A percentile compares a stretch with the other conserved stretches of the same genome.
Evolutionary conservation across 2,329 filamentous ascomycete species (phyloP).

Genomic region (Sporothrix mexicana): DNA sequence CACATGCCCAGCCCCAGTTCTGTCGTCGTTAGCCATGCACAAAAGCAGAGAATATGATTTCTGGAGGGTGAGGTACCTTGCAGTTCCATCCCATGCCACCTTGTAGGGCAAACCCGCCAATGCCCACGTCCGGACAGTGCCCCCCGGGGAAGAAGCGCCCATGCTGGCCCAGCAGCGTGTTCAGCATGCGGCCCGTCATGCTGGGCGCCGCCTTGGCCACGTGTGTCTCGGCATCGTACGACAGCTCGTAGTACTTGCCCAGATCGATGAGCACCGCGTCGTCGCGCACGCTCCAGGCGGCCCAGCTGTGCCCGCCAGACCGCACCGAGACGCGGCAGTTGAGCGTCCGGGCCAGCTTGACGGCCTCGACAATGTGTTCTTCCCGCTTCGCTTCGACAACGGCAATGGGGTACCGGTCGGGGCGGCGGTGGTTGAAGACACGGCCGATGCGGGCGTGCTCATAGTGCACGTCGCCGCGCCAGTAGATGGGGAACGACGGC

Average conservation of each 20-base stretch:
- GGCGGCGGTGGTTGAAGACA: constrained; percentile 53
- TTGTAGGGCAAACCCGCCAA: constrained; percentile 62
- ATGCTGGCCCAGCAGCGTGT: constrained; percentile 46
- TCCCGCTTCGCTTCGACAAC: constrained; percentile 49
- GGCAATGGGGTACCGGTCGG: constrained; percentile 48
- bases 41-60: too few species aligned
- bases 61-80: constrained; percentile 44
- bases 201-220: constrained; percentile 54
- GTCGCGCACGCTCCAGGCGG: constrained; percentile 54
- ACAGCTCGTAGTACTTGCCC: constrained; percentile 40
- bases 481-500: constrained; percentile 35
- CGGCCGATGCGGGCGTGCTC: constrained; percentile 40
- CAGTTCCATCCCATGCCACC: constrained; percentile 66
- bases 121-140: constrained; percentile 62
- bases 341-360: constrained; percentile 47
- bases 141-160: constrained; percentile 59
- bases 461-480: constrained; percentile 28
- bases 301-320: constrained; percentile 56
- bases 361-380: constrained; percentile 47
- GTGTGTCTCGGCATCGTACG: constrained; percentile 47
- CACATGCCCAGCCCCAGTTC: constrained; percentile 63
- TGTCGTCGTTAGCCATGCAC: neutral
- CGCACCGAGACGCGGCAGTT: constrained; percentile 50
- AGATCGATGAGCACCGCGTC: constrained; percentile 52
- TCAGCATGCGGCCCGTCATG: constrained; percentile 52